Evolutionary conservation across 805 yeast species (phyloP).

Genomic region (Wickerhamomyces tratensis): DNA sequence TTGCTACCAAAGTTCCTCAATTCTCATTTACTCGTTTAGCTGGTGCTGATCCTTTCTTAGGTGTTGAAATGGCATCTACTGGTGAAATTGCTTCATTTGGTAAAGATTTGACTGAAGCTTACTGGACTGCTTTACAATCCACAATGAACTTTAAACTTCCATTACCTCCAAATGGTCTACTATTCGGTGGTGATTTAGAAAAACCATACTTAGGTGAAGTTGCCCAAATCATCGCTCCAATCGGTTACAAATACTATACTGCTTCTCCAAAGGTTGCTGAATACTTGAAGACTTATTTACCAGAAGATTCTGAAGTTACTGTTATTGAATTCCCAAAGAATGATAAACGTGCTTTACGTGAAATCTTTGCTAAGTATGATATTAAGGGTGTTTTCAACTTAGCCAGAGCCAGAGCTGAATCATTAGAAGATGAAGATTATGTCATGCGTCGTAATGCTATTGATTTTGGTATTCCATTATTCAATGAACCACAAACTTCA

Average conservation of each 20-base stretch:
- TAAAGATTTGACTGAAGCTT: constrained; percentile 73
- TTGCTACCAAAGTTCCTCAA: constrained; percentile 97
- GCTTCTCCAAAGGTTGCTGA: constrained; percentile 65
- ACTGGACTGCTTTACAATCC: constrained; percentile 95
- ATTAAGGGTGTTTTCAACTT: constrained; percentile 86
- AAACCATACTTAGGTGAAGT: constrained; percentile 64
- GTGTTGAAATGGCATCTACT: constrained; percentile 98
- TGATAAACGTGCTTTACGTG: constrained; percentile 89
- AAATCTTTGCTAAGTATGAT: constrained; percentile 80
- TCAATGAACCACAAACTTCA: constrained; percentile 95
- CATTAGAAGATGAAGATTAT: constrained; percentile 79
- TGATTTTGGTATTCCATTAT: constrained; percentile 92
- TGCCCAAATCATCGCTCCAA: constrained; percentile 54
- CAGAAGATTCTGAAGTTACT: constrained; percentile 28
- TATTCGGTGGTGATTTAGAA: constrained; percentile 89
- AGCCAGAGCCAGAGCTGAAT: constrained; percentile 84
- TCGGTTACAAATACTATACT: constrained; percentile 77
- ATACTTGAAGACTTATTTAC: constrained; percentile 47
- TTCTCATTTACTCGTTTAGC: constrained; percentile 97
- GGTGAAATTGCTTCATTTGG: constrained; percentile 99
- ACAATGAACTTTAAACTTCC: constrained; percentile 97
- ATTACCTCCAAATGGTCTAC: constrained; percentile 76
- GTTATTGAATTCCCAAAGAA: constrained; percentile 86
- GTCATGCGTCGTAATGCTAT: constrained; percentile 99
- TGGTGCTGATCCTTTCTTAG: constrained; percentile 98